phyloP scores from a whole-genome alignment of 2,329 filamentous ascomycete genomes.

The Chaetomium olivaceum region DNA sequence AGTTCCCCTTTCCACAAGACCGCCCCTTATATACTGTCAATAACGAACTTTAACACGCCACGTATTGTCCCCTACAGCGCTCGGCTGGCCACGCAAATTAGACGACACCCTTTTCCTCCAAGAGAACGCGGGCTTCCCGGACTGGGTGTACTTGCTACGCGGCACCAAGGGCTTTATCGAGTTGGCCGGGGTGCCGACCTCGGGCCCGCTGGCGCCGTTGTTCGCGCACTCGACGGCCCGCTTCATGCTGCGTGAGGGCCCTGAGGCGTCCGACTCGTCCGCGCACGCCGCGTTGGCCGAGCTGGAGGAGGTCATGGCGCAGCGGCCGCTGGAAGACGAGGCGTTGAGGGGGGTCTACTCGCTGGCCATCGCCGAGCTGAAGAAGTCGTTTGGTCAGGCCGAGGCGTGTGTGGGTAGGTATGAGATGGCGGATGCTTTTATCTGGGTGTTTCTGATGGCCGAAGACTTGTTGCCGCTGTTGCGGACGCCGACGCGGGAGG shows the following conservation, averaged over 20 bases:
- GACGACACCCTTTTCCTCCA: background rate
- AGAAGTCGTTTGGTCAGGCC: constrained; percentile 3
- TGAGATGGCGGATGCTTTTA: constrained; percentile 2
- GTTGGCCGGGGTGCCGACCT: background rate
- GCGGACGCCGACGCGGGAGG: background rate
- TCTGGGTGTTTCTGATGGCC: background rate
- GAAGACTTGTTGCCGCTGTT: constrained; percentile 1
- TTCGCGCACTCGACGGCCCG: background rate
- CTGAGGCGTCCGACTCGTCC: background rate
- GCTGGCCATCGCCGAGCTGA: background rate
- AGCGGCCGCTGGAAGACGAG: background rate
- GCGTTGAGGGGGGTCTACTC: background rate
- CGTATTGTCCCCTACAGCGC: background rate
- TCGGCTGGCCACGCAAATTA: constrained; percentile 1
- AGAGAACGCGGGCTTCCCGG: constrained; percentile 1
- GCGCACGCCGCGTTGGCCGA: background rate
- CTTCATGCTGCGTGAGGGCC: background rate
- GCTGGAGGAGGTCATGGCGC: background rate
- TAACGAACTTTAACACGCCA: too few species aligned
- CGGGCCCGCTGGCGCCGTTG: background rate
- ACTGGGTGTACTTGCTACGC: constrained; percentile 5
- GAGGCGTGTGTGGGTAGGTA: background rate
- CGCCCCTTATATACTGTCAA: too few species aligned
- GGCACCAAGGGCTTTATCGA: constrained; percentile 5
- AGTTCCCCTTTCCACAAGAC: too few species aligned